Evolutionary conservation across 2,329 filamentous ascomycete species (phyloP), one percentile per base, ranked within the genome.

Genomic region (Hymenoscyphus salicellus): DNA sequence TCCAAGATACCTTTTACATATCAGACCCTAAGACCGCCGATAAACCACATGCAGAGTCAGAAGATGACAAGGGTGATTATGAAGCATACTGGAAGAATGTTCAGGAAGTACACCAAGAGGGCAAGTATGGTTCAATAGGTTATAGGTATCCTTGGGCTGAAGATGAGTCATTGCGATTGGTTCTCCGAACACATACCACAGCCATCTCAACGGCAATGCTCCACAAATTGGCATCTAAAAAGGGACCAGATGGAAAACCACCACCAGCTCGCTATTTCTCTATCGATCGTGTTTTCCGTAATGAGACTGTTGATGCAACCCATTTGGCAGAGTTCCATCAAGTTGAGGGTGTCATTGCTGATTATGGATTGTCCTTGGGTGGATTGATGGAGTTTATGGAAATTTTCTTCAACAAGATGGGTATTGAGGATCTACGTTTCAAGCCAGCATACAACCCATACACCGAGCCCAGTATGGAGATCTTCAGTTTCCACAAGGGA

Each of bases 1-100:
- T 97, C 71, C 95, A 99, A 83, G 95, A 99, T 75, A 98, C 95
- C 63, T 98, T 98, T 83, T 99, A 97, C 82, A 94, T 98, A 74
- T 93, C 93, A 49, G 93, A 99, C 75, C 95, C 95, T 56, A 83
- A 87, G 66, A 80, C 79, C 64, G 93, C 92, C 43, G 93, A 93
- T 75, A 83, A 80, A 72, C 89, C 90, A 28, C 82, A 83, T 64
- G 80, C 83, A 28, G 80, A 83, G 38, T 80, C 82, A 28, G 78
- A 84, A 43, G 79, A 86, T 66, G 80, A 83, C 71, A 81, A 84
- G 74, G 78, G 81, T 72, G 86, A 96, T 79, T 96, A 95, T 78
- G 84, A 92, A 69, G 79, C 89, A 71, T 98, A 98, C 81, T 97
- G 90, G 87, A 84, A 96, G 63, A 93, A 96, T 74, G 88, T 97